These are phyloP conservation scores for Rugosomyces carneus DNA, from an alignment of 1,284 basidiomycete species.

Conservation along the genomic window DNA sequence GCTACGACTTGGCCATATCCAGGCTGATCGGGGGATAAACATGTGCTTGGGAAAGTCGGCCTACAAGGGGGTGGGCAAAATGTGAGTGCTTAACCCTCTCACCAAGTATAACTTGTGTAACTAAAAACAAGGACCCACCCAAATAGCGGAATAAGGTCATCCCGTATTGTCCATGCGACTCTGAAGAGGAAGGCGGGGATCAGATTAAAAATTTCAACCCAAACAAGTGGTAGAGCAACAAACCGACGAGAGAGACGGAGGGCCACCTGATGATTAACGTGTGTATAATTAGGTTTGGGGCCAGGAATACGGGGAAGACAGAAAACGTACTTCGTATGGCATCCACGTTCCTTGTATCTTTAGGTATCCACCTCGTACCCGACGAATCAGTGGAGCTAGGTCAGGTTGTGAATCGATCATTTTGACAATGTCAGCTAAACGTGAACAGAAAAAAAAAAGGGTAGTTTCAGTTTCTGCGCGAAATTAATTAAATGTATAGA, in stretches of 20 bases:
- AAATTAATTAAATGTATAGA: neutral
- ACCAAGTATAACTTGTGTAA: neutral
- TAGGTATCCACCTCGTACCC: conserved; percentile 80
- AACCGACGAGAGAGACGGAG: conserved; percentile 71
- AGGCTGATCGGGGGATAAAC: conserved; percentile 74
- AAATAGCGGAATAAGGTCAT: conserved; percentile 77
- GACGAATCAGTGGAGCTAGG: conserved; percentile 70
- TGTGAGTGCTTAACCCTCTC: too few species aligned
- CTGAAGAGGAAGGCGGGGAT: too few species aligned
- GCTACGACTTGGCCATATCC: conserved; percentile 77
- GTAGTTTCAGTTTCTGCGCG: conserved; percentile 6
- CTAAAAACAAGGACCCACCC: conserved; percentile 43
- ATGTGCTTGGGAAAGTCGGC: conserved; percentile 70
- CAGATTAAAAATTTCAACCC: neutral
- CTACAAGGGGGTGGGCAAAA: conserved; percentile 28
- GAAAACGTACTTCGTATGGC: conserved; percentile 67
- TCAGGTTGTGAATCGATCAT: conserved; percentile 86
- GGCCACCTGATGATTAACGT: conserved; percentile 46
- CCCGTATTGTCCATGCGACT: conserved; percentile 84
- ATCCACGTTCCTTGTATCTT: conserved; percentile 90
- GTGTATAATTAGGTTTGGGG: conserved; percentile 1
- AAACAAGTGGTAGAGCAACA: conserved; percentile 22
- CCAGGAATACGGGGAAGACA: neutral
- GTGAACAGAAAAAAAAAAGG: neutral
- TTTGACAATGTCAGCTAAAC: conserved; percentile 82